Evolutionary conservation across 108 stramenopile genomes (phyloP), one percentile per base, ranked within the genome.

Genomic region (Aurantiochytrium sp.): DNA sequence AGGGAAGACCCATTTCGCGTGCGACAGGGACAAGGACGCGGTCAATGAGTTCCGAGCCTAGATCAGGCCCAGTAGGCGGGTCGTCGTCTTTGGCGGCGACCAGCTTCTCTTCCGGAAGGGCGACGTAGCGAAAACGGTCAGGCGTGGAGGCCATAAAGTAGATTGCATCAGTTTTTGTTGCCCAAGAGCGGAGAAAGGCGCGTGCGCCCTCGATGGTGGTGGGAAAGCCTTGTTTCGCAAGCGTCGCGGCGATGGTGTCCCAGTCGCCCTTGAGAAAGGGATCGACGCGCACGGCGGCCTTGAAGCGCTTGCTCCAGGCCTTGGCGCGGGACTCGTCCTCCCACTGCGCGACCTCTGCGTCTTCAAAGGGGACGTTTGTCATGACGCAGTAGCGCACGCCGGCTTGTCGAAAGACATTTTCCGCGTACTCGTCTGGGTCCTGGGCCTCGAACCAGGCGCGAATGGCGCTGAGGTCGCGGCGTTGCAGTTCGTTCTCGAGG

Each of bases 121-220:
- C 60, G 6, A 60, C 42, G 58, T 95, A 87, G 19, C 88, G 91
- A 90, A 97, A 97, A 87, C 96, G 93, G 83, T 96, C 95, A 12
- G 97, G 97, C 28, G 97, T 97, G 3, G 95, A 96, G 5, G 97
- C 96, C 96, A 96, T 97, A 91, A 97, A 91, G 88, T 97, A 97
- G 83, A 96, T 96, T 0, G 97, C 96, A 53, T 95, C 89, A 94
- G 96, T 97, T 5, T 93, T 95, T 58, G 95, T 94, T 76, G 92
- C 92, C 96, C 96, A 97, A 76, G 96, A 95, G 49, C 91, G 91
- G 16, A 97, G 90, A 87, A 95, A 97, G 83, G 95, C 90, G 55
- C 94, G 89, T 3, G 96, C 96, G 87, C 95, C 95, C 58, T 93
- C 95, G 23, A 96, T 47, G 16, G 95, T 95, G 4, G 44, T 88